These are phyloP conservation scores for Axilococcus clingmanii DNA, from an alignment of 139 green algal genomes.

Conservation along the genomic window DNA sequence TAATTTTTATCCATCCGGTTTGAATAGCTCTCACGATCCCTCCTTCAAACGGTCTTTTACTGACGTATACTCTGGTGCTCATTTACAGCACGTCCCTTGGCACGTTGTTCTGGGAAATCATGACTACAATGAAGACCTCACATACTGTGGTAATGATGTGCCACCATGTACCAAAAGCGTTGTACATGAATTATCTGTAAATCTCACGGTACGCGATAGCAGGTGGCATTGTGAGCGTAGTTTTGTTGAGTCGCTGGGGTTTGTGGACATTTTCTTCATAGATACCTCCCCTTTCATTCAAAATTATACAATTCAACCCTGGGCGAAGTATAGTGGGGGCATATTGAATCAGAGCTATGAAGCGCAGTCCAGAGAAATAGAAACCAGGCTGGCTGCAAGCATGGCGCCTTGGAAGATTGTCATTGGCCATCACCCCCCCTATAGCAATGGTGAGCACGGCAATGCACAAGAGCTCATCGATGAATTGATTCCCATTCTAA, in stretches of 20 bases:
- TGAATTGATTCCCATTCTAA: slow-evolving; percentile 28
- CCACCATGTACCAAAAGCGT: slow-evolving; percentile 38
- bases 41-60: slow-evolving; percentile 9
- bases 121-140: slow-evolving; percentile 18
- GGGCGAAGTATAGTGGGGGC: slow-evolving; percentile 35
- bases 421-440: slow-evolving; percentile 53
- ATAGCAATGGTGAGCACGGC: background rate
- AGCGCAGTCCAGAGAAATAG: slow-evolving; percentile 20
- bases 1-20: slow-evolving; percentile 37
- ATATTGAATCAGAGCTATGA: slow-evolving; percentile 31
- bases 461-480: slow-evolving; percentile 5
- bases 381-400: slow-evolving; percentile 10
- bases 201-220: slow-evolving; percentile 2
- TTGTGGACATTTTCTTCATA: slow-evolving; percentile 57
- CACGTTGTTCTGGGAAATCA: slow-evolving; percentile 49
- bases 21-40: slow-evolving; percentile 7
- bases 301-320: slow-evolving; percentile 22
- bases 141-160: slow-evolving; percentile 1
- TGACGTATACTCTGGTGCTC: background rate
- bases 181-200: slow-evolving; percentile 23
- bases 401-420: slow-evolving; percentile 45
- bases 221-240: slow-evolving; percentile 43
- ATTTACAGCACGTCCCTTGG: slow-evolving; percentile 42
- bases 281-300: slow-evolving; percentile 51
- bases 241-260: slow-evolving; percentile 9